phyloP scores from a whole-genome alignment of 257 asterid genomes.

The Capsicum pubescens region DNA sequence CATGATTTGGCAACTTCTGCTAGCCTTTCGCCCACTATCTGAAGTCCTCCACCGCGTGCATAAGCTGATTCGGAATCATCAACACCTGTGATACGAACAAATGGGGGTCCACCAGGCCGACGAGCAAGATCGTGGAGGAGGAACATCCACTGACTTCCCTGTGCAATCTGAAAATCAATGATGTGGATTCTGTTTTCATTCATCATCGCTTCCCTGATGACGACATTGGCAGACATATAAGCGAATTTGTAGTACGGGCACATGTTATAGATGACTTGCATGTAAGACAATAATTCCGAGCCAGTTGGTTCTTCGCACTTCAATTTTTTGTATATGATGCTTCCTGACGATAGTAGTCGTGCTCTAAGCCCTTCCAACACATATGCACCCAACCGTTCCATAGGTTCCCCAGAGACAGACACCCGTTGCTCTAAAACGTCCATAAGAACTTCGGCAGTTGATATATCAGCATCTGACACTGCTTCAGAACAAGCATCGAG shows the following conservation, averaged over 20 bases:
- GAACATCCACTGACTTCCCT: conserved; percentile 92
- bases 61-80: conserved; percentile 68
- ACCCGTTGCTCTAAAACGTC: conserved; percentile 69
- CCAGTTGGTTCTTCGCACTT: conserved; percentile 88
- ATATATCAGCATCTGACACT: conserved; percentile 64
- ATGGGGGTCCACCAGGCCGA: conserved; percentile 62
- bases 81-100: conserved; percentile 57
- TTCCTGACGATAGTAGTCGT: conserved; percentile 75
- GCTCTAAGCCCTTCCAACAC: conserved; percentile 95
- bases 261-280: conserved; percentile 73
- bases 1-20: conserved; percentile 64
- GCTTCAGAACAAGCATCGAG: conserved; percentile 76
- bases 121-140: conserved; percentile 52
- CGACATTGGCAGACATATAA: conserved; percentile 72
- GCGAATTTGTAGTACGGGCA: conserved; percentile 94
- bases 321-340: conserved; percentile 82
- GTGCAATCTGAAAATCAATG: conserved; percentile 94
- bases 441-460: conserved; percentile 72
- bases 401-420: conserved; percentile 90
- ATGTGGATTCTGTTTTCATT: conserved; percentile 73
- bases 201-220: conserved; percentile 76
- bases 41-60: conserved; percentile 94
- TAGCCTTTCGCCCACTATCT: conserved; percentile 71
- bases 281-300: conserved; percentile 79
- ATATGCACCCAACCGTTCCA: conserved; percentile 85